These are phyloP conservation scores for Alternaria sp. DNA, from an alignment of 2,329 filamentous ascomycete species.

Conservation along the genomic window DNA sequence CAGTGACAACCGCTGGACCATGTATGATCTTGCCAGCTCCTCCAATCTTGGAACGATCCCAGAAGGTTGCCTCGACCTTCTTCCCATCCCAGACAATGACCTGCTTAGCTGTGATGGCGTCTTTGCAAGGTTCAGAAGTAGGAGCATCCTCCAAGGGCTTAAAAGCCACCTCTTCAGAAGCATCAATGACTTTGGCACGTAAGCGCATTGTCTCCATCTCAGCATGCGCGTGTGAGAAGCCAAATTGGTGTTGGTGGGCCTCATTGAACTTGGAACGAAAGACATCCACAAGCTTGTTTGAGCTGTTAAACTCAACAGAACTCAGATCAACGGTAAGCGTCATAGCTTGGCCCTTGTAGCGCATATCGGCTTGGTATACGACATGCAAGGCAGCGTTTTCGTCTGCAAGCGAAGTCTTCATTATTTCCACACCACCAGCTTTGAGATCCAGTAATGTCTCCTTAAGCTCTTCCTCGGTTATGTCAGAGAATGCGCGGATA, in stretches of 20 bases:
- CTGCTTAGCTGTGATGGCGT: conserved; percentile 49
- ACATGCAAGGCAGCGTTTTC: conserved; percentile 39
- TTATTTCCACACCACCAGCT: conserved; percentile 46
- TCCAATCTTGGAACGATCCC: conserved; percentile 53
- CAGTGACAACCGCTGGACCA: conserved; percentile 57
- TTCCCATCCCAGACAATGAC: conserved; percentile 51
- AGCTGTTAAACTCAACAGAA: conserved; percentile 45
- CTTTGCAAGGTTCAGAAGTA: conserved; percentile 37
- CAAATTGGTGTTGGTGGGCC: conserved; percentile 55
- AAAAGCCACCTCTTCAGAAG: conserved; percentile 51
- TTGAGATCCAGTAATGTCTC: conserved; percentile 46
- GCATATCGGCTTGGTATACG: conserved; percentile 54
- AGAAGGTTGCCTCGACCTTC: conserved; percentile 51
- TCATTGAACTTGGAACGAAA: conserved; percentile 51
- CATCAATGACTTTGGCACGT: conserved; percentile 53
- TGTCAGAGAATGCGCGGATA: conserved; percentile 51
- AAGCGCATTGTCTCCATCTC: conserved; percentile 59
- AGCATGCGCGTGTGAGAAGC: conserved; percentile 51
- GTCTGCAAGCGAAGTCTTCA: conserved; percentile 47
- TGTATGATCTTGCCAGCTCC: conserved; percentile 50
- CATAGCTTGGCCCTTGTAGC: conserved; percentile 56
- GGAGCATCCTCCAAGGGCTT: conserved; percentile 38
- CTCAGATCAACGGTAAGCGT: conserved; percentile 44
- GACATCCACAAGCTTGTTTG: conserved; percentile 34
- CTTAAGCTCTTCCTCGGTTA: conserved; percentile 43